phyloP scores from a whole-genome alignment of 2,329 filamentous ascomycete genomes.

The Trichoderma sp. region DNA sequence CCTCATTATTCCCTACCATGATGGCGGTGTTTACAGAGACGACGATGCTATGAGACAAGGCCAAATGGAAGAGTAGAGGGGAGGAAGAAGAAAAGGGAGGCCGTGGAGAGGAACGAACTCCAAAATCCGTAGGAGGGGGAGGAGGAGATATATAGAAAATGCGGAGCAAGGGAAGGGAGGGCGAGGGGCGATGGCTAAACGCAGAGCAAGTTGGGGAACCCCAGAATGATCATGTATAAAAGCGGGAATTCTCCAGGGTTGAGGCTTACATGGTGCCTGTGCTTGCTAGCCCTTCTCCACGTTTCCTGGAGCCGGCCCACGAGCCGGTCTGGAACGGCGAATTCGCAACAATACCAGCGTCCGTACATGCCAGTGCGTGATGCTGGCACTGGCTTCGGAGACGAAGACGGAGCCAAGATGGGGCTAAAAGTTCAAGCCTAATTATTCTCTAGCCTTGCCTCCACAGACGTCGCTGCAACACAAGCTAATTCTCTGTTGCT shows the following conservation, averaged over 20 bases:
- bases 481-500: not conserved
- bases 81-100: not conserved
- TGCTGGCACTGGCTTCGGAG: not conserved
- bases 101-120: not conserved
- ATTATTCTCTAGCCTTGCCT: not conserved
- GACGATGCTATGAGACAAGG: not conserved
- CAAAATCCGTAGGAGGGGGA: not conserved
- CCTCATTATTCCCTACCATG: conserved; percentile 25
- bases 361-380: not conserved
- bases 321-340: not conserved
- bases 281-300: not conserved
- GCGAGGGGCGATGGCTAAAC: not conserved
- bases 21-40: not conserved
- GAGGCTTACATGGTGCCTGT: conserved; percentile 1
- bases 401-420: not conserved
- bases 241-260: conserved; percentile 11
- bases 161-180: not conserved
- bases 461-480: not conserved
- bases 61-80: not conserved
- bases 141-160: conserved; percentile 8
- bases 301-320: not conserved
- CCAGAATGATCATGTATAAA: conserved; percentile 8
- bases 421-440: not conserved
- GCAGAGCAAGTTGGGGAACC: conserved; percentile 12
- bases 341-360: not conserved